phyloP scores from a whole-genome alignment of 192 early-diverging fungal genomes.

The Rhizophagus clarus region DNA sequence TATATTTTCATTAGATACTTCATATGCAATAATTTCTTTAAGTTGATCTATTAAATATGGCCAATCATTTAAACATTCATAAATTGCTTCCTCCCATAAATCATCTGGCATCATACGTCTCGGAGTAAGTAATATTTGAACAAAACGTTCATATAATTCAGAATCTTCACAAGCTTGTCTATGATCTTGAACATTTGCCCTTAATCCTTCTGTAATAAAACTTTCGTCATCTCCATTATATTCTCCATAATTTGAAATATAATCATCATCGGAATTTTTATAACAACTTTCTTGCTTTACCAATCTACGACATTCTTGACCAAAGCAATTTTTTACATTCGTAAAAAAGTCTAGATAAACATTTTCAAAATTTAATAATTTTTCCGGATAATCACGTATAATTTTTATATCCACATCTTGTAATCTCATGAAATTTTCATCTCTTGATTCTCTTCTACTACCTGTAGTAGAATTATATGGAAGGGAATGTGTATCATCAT shows the following conservation, averaged over 20 bases:
- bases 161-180: slow-evolving; percentile 9
- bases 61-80: slow-evolving; percentile 24
- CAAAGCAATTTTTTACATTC: neutral
- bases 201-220: neutral
- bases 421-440: neutral
- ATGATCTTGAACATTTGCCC: neutral
- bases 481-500: neutral
- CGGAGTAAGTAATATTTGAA: slow-evolving; percentile 24
- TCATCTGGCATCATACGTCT: slow-evolving; percentile 32
- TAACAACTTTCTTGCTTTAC: neutral
- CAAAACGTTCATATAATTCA: slow-evolving; percentile 29
- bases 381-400: neutral
- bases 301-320: neutral
- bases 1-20: neutral
- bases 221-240: neutral
- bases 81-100: slow-evolving; percentile 37
- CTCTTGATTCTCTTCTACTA: neutral
- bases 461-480: neutral
- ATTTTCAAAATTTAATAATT: neutral
- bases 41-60: slow-evolving; percentile 40
- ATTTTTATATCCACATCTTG: neutral
- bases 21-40: slow-evolving; percentile 44
- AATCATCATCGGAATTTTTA: neutral
- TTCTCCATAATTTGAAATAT: neutral
- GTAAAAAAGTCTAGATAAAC: neutral